Base-by-base conservation (phyloP, 345 rosid genomes). In the Eutrema yunnanense region DNA sequence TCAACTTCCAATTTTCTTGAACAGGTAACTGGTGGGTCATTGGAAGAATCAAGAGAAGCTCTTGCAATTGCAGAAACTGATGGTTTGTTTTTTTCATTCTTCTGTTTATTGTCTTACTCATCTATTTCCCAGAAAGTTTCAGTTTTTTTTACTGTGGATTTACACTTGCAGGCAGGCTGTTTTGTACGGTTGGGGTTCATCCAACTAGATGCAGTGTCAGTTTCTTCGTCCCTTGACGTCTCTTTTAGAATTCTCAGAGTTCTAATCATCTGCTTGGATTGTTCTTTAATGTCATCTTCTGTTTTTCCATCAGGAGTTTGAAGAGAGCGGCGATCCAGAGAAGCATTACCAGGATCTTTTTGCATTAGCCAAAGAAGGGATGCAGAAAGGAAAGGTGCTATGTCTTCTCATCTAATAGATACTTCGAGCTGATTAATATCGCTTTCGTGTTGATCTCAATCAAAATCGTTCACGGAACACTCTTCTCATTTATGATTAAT, bases 11-110 rank as follows among this genome's bases (percentile, higher is more conserved):
- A 37, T 30, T 29, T 38, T 68, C 73, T 5, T 73, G 71, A 55
- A 41, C 69, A 94, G 98, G 97, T 95, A 53, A 95, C 98, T 67
- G 99, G 99, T 66, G 99, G 99, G 32, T 95, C 98, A 9, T 83
- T 90, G 11, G 83, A 86, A 81, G 98, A 92, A 74, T 95, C 99
- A 8, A 88, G 81, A 78, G 84, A 90, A 84, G 99, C 98, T 83
- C 96, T 95, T 73, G 88, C 93, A n/a, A 86, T 92, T 78, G 93
- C 98, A 32, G 98, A 90, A 83, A 87, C 90, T 9, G 98, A 95
- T 86, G 96, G 96, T 94, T 61, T 65, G 53, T 59, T 53, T 47
- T 37, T 32, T 54, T 6, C 46, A 43, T 46, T 58, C 52, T 6
- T 62, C 44, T 66, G 32, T 66, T 7, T 65, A 16, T 19, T 34